phyloP scores from a whole-genome alignment of 768 basidiomycete genomes.

The Panus rudis region DNA sequence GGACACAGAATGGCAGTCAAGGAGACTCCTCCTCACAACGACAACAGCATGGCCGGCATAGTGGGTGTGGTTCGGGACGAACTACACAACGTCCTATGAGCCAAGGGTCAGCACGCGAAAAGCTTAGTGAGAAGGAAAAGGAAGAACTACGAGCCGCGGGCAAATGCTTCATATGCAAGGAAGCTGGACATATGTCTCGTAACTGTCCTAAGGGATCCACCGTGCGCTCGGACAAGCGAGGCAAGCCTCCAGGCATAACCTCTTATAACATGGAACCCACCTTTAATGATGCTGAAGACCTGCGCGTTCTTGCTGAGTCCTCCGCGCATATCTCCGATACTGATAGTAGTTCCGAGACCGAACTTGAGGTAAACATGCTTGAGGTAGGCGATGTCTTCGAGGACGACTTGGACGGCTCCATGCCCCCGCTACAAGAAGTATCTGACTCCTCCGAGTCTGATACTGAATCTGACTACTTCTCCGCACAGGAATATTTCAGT shows the following conservation, averaged over 20 bases:
- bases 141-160: constrained; percentile 5
- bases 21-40: neutral
- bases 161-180: constrained; percentile 10
- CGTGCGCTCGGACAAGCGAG: neutral
- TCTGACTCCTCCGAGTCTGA: no score
- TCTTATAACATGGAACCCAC: no score
- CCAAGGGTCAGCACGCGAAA: no score
- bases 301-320: constrained; percentile 4
- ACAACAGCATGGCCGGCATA: neutral
- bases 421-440: no score
- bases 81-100: neutral
- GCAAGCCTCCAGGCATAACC: constrained; percentile 7
- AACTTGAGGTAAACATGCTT: no score
- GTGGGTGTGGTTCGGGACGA: neutral
- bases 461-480: no score
- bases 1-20: neutral
- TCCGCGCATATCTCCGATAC: no score
- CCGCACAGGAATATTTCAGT: no score
- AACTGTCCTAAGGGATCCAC: constrained; percentile 3
- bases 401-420: no score
- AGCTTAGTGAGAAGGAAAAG: constrained; percentile 8
- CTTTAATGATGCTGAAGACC: constrained; percentile 3
- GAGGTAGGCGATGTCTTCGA: no score
- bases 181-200: constrained; percentile 8
- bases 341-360: no score